phyloP scores from a whole-genome alignment of 2,329 filamentous ascomycete genomes.

The Phymatotrichopsis omnivora region DNA sequence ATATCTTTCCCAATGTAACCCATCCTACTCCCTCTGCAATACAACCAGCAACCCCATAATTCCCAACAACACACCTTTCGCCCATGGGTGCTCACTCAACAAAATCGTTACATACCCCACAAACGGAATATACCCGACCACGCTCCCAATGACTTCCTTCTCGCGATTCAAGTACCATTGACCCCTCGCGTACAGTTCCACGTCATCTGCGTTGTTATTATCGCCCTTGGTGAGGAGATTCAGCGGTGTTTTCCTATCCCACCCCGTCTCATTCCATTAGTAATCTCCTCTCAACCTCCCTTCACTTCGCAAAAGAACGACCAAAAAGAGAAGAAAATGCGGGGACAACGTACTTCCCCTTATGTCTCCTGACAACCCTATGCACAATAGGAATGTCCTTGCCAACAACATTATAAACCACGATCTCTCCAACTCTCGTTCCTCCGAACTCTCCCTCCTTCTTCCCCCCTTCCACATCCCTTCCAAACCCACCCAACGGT shows the following conservation, averaged over 20 bases:
- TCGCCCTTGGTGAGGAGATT: slow-evolving; percentile 91
- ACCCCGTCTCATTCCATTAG: slow-evolving; percentile 3
- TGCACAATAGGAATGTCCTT: slow-evolving; percentile 99
- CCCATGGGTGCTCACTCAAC: slow-evolving; percentile 88
- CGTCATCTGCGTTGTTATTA: slow-evolving; percentile 91
- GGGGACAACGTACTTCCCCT: slow-evolving; percentile 42
- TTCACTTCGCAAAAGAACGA: slow-evolving; percentile 27
- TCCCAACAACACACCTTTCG: slow-evolving; percentile 89
- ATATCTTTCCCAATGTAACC: too few relatives aligned
- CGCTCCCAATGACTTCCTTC: slow-evolving; percentile 85
- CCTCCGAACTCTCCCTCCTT: slow-evolving; percentile 37
- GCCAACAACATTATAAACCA: slow-evolving; percentile 74
- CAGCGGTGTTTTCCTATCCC: slow-evolving; percentile 36
- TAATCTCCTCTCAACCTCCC: slow-evolving; percentile 34
- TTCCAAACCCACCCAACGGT: not conserved
- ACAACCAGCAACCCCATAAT: slow-evolving; percentile 93
- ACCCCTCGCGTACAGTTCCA: slow-evolving; percentile 73
- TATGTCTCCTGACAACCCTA: slow-evolving; percentile 65
- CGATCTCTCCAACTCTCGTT: slow-evolving; percentile 60
- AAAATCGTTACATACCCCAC: slow-evolving; percentile 96
- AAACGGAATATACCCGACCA: slow-evolving; percentile 83
- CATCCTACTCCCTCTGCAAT: slow-evolving; percentile 67
- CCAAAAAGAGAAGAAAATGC: not conserved
- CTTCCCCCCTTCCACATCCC: too few relatives aligned
- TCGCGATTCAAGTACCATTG: slow-evolving; percentile 75